These are phyloP conservation scores for Cercophora scortea DNA, from an alignment of 495 filamentous ascomycete genomes.

Conservation along the genomic window DNA sequence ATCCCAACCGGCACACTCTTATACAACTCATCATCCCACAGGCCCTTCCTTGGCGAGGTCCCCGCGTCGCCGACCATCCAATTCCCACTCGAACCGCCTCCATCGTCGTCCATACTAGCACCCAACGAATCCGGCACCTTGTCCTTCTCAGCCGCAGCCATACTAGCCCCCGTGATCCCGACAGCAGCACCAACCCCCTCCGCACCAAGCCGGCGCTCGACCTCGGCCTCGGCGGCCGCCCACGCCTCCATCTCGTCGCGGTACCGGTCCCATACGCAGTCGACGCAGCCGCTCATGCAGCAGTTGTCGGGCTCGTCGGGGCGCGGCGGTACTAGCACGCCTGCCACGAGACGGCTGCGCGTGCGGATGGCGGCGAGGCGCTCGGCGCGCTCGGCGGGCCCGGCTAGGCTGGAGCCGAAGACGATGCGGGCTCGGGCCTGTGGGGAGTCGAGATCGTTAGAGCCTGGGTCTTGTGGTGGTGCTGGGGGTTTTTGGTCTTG, in stretches of 20 bases:
- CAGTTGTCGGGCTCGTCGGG: conserved; percentile 95
- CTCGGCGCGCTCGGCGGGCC: conserved; percentile 53
- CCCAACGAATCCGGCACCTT: conserved; percentile 1
- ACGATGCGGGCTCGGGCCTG: conserved; percentile 58
- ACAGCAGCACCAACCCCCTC: conserved; percentile 13
- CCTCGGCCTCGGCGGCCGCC: conserved; percentile 53
- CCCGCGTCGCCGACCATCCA: conserved; percentile 42
- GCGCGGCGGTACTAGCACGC: conserved; percentile 70
- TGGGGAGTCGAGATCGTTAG: conserved; percentile 21
- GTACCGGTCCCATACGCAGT: conserved; percentile 93
- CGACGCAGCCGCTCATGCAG: conserved; percentile 97
- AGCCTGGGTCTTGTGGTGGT: conserved; percentile 13
- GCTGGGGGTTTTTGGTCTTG: conserved; percentile 5
- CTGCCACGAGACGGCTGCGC: conserved; percentile 56
- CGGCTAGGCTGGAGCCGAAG: conserved; percentile 69
- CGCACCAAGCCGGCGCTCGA: conserved; percentile 35
- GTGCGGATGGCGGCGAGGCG: conserved; percentile 49
- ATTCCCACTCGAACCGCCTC: conserved; percentile 61
- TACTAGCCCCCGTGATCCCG: conserved; percentile 14
- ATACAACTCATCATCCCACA: conserved; percentile 60
- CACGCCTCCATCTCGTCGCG: conserved; percentile 88
- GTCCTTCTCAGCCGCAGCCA: conserved; percentile 4
- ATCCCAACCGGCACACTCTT: conserved; percentile 85
- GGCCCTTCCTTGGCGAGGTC: conserved; percentile 16
- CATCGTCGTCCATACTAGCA: conserved; percentile 71